These are phyloP conservation scores for Datisca glomerata DNA, from an alignment of 306 rosid genomes.

Conservation along the genomic window DNA sequence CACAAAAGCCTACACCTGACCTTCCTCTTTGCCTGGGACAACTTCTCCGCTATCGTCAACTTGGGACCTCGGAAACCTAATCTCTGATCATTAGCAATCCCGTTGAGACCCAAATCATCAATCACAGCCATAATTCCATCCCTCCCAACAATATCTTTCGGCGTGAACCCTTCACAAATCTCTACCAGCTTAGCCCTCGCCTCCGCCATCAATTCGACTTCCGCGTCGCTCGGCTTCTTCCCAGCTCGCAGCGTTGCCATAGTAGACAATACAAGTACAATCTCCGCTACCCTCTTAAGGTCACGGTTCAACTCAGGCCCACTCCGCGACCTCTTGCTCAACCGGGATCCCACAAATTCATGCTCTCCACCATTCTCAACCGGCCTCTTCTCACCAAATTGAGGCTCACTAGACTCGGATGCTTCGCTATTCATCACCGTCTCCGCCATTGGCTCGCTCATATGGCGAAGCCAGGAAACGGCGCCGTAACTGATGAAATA, in stretches of 20 bases:
- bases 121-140: constrained; percentile 65
- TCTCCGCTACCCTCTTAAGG: constrained; percentile 81
- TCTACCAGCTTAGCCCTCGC: constrained; percentile 57
- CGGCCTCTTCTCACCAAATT: constrained; percentile 21
- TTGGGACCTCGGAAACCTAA: constrained; percentile 74
- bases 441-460: constrained; percentile 24
- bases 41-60: constrained; percentile 65
- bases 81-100: constrained; percentile 52
- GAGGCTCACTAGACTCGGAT: constrained; percentile 1
- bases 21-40: constrained; percentile 49
- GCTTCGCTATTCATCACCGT: constrained; percentile 2
- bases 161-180: constrained; percentile 63
- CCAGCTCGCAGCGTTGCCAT: constrained; percentile 73
- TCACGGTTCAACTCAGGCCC: constrained; percentile 12
- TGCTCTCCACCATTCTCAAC: constrained; percentile 27
- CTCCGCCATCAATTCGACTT: constrained; percentile 66
- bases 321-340: constrained; percentile 41
- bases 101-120: constrained; percentile 77
- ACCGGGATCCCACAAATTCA: constrained; percentile 18
- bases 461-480: not conserved
- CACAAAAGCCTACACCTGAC: constrained; percentile 21
- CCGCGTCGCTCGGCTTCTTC: constrained; percentile 48
- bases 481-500: not conserved
- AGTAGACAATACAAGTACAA: constrained; percentile 68
- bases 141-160: constrained; percentile 57